Evolutionary conservation across 2,329 filamentous ascomycete genomes (phyloP), one percentile per base, ranked within the genome.

Genomic region (Nemania abortiva): DNA sequence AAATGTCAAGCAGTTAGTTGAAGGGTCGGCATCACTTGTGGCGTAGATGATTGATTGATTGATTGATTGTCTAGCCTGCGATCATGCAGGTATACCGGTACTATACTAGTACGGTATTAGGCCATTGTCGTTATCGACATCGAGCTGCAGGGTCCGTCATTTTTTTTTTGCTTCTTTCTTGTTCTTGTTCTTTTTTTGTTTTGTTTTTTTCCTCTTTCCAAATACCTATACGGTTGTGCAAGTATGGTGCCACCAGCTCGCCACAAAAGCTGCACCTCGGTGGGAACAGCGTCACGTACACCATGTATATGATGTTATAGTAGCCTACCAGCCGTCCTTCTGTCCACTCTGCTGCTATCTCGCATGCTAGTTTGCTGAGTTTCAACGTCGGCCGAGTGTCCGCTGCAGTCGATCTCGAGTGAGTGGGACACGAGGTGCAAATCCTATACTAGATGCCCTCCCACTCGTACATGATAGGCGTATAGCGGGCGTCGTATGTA

Each of bases 141-240:
- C 18, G 47, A 52, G 42, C 52, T 59, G 59, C 54, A 63, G 54
- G 27, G 18, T 53, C 47, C 34, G 64, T 45, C n/a, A 15, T 24
- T 39, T 39, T 9, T 34, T 34, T 34, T 34, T 34, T 34, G 4
- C 31, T 34, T 34, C 9, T 4, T 34, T 34, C 9, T 34, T 34
- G 9, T 34, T 34, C 9, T 34, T 9, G 4, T 9, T 5, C 31
- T 34, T 34, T 9, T 9, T 9, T 34, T n/a, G n/a, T n/a, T n/a
- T n/a, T n/a, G n/a, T 34, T 34, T 9, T 34, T 34, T 34, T 9
- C 31, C 5, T 34, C 4, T 34, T 53, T 27, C 10, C 3, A 45
- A 55, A 37, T 22, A 39, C 6, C 20, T 50, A 13, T 29, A 62
- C 34, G 54, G 62, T 24, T 52, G 54, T 24, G 62, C 50, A 47